phyloP scores from a whole-genome alignment of 345 rosid genomes.

The Viola odorata region DNA sequence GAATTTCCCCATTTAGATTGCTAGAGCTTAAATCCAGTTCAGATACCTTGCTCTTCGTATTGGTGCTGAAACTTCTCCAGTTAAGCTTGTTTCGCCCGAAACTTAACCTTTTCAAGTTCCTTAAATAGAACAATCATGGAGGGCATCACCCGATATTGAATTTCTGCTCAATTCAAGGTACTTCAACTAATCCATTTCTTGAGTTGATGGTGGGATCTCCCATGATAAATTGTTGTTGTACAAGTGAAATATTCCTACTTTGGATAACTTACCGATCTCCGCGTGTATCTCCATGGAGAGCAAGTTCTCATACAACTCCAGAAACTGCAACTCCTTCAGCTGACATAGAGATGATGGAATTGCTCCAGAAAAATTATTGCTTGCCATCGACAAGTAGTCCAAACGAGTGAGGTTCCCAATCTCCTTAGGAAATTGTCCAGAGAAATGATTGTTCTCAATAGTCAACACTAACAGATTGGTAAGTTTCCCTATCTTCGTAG shows the following conservation, averaged over 20 bases:
- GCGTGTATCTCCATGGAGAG: too few species aligned
- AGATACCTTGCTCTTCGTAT: not conserved
- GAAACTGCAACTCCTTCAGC: too few species aligned
- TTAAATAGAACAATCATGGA: slow-evolving; percentile 18
- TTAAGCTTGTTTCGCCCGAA: slow-evolving; percentile 8
- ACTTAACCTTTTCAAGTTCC: not conserved
- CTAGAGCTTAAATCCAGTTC: not conserved
- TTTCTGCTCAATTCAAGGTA: slow-evolving; percentile 13
- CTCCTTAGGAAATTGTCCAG: slow-evolving; percentile 24
- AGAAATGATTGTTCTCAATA: slow-evolving; percentile 14
- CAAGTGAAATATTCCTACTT: slow-evolving; percentile 2
- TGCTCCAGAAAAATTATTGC: too few species aligned
- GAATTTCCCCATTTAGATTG: slow-evolving; percentile 4
- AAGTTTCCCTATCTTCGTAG: slow-evolving; percentile 31
- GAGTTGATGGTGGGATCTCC: slow-evolving; percentile 16
- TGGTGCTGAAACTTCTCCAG: not conserved
- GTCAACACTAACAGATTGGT: slow-evolving; percentile 9
- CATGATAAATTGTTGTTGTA: slow-evolving; percentile 8
- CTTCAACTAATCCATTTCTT: slow-evolving; percentile 8
- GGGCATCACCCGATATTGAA: slow-evolving; percentile 20
- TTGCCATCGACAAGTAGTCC: not conserved
- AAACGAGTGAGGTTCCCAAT: slow-evolving; percentile 26
- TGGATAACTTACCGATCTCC: not conserved
- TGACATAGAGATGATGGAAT: too few species aligned
- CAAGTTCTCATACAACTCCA: too few species aligned